Evolutionary conservation across 805 yeast genomes (phyloP), one percentile per base, ranked within the genome.

Genomic region (Scheffersomyces stipitis): DNA sequence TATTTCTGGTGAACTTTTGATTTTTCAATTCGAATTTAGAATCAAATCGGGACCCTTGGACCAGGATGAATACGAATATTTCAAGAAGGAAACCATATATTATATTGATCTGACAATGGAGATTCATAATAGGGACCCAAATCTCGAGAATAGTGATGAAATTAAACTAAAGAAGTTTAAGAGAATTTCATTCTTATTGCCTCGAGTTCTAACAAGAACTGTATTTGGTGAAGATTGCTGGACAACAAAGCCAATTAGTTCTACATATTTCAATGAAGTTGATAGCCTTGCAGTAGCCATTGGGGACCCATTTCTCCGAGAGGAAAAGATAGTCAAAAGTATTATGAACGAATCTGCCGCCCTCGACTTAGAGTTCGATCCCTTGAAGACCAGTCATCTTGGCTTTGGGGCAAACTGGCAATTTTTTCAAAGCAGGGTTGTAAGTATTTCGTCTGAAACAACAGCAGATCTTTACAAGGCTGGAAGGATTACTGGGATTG

Each of bases 181-280:
- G 4, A 30, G 64, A 36, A 43, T 56, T n/a, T 32, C 13, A 7
- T 65, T 61, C 33, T 36, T 36, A 3, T 17, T 38, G 2, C 66
- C 71, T 4, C 28, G 15, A 4, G 65, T 69, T 1, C 37, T 44
- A 0, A 52, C 58, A 30, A 44, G 80, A 17, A 50, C 60, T 2
- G 37, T 66, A 8, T 36, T 77, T 17, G 59, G 59, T 6, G 80
- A 75, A 31, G 73, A 69, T 38, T 77, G 71, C 20, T 81, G 87
- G 86, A 70, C 82, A 0, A 57, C 70, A 5, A 63, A 60, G 32
- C 64, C 64, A 8, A 52, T 80, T 1, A 54, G 58, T 15, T 52
- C 62, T 1, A 45, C 45, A 4, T 64, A 54, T 37, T 81, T 82
- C 59, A 64, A 69, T 38, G 58, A 60, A n/a, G 86, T 81, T 4